Evolutionary conservation across 805 yeast genomes (phyloP).

Genomic region (Pichia nakasei): DNA sequence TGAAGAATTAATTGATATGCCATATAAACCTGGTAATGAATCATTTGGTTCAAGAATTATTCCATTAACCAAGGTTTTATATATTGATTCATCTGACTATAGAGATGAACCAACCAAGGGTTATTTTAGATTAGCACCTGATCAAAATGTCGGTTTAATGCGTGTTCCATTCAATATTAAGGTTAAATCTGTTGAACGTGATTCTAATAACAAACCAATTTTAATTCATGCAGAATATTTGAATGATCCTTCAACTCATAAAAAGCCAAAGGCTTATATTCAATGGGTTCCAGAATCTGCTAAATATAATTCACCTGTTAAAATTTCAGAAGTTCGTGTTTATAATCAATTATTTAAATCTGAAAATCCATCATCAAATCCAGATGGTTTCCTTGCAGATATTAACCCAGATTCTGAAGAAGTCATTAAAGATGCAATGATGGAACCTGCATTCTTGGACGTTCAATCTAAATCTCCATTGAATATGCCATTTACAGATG

Average conservation of each 20-base stretch:
- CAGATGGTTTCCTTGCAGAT: conserved; percentile 82
- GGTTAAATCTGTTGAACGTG: conserved; percentile 59
- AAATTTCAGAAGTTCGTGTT: conserved; percentile 68
- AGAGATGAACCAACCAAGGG: conserved; percentile 58
- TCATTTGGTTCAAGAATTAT: conserved; percentile 69
- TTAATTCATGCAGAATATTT: conserved; percentile 77
- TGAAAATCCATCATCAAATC: conserved; percentile 84
- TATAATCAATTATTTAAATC: conserved; percentile 83
- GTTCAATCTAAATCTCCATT: conserved; percentile 68
- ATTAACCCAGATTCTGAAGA: conserved; percentile 74
- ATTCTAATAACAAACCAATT: conserved; percentile 50
- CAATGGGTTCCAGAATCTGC: conserved; percentile 87
- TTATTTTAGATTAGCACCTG: conserved; percentile 88
- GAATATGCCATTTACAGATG: conserved; percentile 47
- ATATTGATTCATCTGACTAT: conserved; percentile 85
- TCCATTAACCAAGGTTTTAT: conserved; percentile 68
- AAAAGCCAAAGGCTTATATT: conserved; percentile 90
- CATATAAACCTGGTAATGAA: conserved; percentile 80
- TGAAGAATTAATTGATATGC: conserved; percentile 63
- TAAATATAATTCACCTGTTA: conserved; percentile 53
- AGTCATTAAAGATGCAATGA: conserved; percentile 51
- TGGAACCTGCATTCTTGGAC: conserved; percentile 71
- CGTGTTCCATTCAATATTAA: conserved; percentile 80
- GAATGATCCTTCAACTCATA: conserved; percentile 42
- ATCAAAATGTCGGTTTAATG: conserved; percentile 90